Evolutionary conservation across 208 protist species (phyloP), one percentile per base, ranked within the genome.

Genomic region (Phytomonas sp.): DNA sequence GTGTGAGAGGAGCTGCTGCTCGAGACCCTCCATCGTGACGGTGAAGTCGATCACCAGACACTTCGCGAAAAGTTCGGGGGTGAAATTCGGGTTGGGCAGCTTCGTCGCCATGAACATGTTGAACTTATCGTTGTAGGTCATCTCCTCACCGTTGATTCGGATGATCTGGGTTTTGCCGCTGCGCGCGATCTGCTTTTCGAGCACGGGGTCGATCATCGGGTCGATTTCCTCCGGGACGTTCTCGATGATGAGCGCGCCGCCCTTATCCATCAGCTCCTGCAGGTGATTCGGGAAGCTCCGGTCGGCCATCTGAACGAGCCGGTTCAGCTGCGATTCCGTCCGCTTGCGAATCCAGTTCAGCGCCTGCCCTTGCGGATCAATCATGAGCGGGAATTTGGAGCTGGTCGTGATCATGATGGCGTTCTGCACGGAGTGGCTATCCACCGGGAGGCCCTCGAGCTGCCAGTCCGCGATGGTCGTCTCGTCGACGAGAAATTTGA

Each of bases 351-450:
- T 93, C 98, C 98, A 99, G 61, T 84, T 86, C 65, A 98, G 84
- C 37, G 96, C 98, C 89, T 99, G 98, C 31, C 96, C 97, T 80
- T 99, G 98, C 32, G 98, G 98, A 71, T 99, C 98, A 65, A 99
- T 98, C 83, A 99, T 90, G 31, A 99, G 84, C 64, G 98, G 97
- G 78, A 93, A 99, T 77, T 98, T 96, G 68, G 75, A 81, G 84
- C 89, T 96, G 34, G 92, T 92, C 36, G 97, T 99, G 72, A 99
- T 97, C 86, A 99, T 98, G 76, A 99, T 99, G 64, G 96, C 98
- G 83, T 99, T 99, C 85, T 99, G 97, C 20, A 99, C 91, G 23
- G 98, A 99, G 79, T 99, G 97, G 74, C 98, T 97, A 84, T 99
- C 98, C 26, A 95, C 97, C 53, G 98, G 98, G 32, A 99, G 84